Conservation (phyloP, 257 asterid species). For the Jasminum sambac region DNA sequence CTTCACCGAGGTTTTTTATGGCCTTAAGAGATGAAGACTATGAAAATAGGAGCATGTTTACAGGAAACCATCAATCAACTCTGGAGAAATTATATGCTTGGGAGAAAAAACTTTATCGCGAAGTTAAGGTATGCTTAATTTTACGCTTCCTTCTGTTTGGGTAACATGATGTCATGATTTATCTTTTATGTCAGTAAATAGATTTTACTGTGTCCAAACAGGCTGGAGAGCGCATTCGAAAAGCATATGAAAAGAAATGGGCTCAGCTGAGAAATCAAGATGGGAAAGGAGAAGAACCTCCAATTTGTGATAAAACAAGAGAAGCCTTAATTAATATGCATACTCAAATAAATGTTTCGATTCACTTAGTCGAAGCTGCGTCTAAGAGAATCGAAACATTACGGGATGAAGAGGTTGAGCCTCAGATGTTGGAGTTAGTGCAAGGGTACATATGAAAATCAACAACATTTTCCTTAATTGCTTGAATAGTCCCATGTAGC, state of each 20-base stretch:
- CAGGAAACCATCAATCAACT: slow-evolving; percentile 89
- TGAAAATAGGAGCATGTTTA: slow-evolving; percentile 59
- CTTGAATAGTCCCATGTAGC: too few relatives aligned
- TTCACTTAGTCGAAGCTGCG: slow-evolving; percentile 86
- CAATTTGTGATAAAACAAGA: slow-evolving; percentile 63
- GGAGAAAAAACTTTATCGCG: slow-evolving; percentile 94
- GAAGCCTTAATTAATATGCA: slow-evolving; percentile 66
- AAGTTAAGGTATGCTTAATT: slow-evolving; percentile 83
- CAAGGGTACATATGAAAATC: slow-evolving; percentile 59
- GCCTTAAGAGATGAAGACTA: slow-evolving; percentile 58
- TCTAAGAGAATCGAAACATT: slow-evolving; percentile 87
- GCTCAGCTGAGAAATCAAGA: slow-evolving; percentile 73
- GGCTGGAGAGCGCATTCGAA: slow-evolving; percentile 83
- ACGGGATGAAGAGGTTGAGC: slow-evolving; percentile 85
- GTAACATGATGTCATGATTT: background rate
- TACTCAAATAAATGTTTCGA: slow-evolving; percentile 87
- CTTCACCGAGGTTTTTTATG: slow-evolving; percentile 66
- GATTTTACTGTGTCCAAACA: slow-evolving; percentile 27
- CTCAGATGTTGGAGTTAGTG: slow-evolving; percentile 76
- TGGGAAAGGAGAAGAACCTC: slow-evolving; percentile 71
- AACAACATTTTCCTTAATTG: background rate
- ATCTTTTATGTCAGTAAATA: background rate
- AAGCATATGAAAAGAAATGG: slow-evolving; percentile 84
- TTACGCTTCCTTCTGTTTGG: background rate
- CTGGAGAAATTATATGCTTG: slow-evolving; percentile 82